phyloP scores from a whole-genome alignment of 2,329 filamentous ascomycete species.

The Aspergillus sergii region DNA sequence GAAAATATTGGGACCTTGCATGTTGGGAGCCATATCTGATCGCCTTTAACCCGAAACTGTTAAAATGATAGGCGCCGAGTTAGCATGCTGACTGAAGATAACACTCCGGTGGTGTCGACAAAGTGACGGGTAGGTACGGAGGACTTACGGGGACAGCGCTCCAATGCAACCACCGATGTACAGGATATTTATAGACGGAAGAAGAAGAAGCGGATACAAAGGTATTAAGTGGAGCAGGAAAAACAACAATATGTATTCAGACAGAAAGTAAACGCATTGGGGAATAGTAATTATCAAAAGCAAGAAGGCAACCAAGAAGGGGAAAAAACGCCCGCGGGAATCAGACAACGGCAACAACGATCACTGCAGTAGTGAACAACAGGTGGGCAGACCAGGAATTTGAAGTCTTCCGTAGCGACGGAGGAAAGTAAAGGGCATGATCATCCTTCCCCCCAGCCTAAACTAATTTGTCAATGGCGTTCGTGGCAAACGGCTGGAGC shows the following conservation, averaged over 20 bases:
- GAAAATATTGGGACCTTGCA: slow-evolving; percentile 38
- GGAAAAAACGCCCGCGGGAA: slow-evolving; percentile 14
- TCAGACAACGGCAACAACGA: slow-evolving; percentile 18
- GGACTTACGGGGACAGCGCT: slow-evolving; percentile 20
- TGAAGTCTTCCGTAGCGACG: slow-evolving; percentile 28
- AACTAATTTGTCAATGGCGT: slow-evolving; percentile 23
- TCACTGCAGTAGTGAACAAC: slow-evolving; percentile 15
- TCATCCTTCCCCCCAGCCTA: slow-evolving; percentile 20
- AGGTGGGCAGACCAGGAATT: slow-evolving; percentile 30
- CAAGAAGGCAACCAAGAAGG: slow-evolving; percentile 6
- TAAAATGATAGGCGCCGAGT: slow-evolving; percentile 2
- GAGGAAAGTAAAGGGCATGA: slow-evolving; percentile 30
- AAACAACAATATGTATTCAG: slow-evolving; percentile 5
- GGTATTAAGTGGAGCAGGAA: slow-evolving; percentile 11
- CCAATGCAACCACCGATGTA: slow-evolving; percentile 4
- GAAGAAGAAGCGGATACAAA: not conserved
- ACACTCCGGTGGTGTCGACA: not conserved
- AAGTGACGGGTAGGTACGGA: slow-evolving; percentile 14
- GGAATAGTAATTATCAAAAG: slow-evolving; percentile 8
- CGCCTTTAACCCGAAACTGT: slow-evolving; percentile 34
- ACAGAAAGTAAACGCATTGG: slow-evolving; percentile 9
- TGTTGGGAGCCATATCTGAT: slow-evolving; percentile 37
- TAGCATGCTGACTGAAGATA: slow-evolving; percentile 4
- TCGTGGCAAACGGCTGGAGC: slow-evolving; percentile 23
- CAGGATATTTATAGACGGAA: slow-evolving; percentile 1